A percentile compares a stretch with the other conserved stretches of the same genome.
phyloP scores from a whole-genome alignment of 805 yeast species.

The Ogataea corticis region DNA sequence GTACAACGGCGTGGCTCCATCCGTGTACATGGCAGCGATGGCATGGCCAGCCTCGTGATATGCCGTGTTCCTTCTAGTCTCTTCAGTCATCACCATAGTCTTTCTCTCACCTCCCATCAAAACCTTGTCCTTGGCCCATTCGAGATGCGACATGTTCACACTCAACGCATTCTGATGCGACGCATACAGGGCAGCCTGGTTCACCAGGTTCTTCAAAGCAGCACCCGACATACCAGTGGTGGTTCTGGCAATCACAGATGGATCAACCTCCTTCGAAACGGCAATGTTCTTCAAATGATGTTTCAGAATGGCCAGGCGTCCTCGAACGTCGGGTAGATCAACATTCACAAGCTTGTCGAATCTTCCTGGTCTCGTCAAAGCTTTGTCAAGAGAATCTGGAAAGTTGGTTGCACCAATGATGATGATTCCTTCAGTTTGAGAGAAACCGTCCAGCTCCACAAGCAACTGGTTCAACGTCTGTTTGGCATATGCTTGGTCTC shows the following conservation, averaged over 20 bases:
- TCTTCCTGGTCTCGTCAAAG: slow-evolving; percentile 97
- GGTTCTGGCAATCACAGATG: slow-evolving; percentile 89
- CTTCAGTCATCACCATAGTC: slow-evolving; percentile 97
- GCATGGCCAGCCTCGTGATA: slow-evolving; percentile 99
- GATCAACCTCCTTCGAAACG: slow-evolving; percentile 80
- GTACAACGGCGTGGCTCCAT: slow-evolving; percentile 92
- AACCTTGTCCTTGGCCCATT: slow-evolving; percentile 99
- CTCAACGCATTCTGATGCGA: slow-evolving; percentile 88
- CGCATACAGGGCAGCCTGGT: slow-evolving; percentile 97
- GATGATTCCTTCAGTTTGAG: slow-evolving; percentile 89
- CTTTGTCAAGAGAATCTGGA: slow-evolving; percentile 96
- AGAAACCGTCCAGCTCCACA: slow-evolving; percentile 94
- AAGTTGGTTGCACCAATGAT: slow-evolving; percentile 98
- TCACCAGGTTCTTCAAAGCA: slow-evolving; percentile 89
- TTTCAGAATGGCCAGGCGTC: slow-evolving; percentile 87
- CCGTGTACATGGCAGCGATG: slow-evolving; percentile 91
- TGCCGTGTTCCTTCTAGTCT: slow-evolving; percentile 89
- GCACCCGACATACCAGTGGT: slow-evolving; percentile 99
- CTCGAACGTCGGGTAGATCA: slow-evolving; percentile 96
- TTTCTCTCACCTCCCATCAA: slow-evolving; percentile 97
- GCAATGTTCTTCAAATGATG: slow-evolving; percentile 93
- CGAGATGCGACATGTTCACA: slow-evolving; percentile 89
- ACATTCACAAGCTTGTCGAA: slow-evolving; percentile 95
- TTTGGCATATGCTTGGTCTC: slow-evolving; percentile 96
- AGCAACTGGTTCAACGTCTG: slow-evolving; percentile 94